Evolutionary conservation across 257 asterid genomes (phyloP).

Genomic region (Solanum etuberosum): DNA sequence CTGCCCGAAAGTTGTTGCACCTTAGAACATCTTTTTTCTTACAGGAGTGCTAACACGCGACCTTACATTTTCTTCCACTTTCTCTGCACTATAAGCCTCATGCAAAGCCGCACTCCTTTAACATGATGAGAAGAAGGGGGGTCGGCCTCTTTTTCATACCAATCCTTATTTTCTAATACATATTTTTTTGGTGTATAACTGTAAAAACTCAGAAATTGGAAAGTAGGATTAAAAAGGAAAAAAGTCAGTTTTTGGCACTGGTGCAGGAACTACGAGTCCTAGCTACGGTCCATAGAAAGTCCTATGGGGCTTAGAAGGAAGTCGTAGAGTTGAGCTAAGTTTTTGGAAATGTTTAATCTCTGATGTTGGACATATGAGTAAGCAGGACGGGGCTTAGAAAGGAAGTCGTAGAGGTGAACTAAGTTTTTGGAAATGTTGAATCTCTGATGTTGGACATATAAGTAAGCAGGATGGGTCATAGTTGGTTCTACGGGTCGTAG

Average conservation of each 20-base stretch:
- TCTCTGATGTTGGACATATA: neutral
- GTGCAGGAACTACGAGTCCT: neutral
- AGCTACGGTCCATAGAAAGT: neutral
- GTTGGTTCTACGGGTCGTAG: neutral
- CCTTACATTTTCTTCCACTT: neutral
- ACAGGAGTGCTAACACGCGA: neutral
- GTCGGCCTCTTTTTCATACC: neutral
- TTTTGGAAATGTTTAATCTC: neutral
- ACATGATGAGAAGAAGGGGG: neutral
- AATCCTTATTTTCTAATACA: neutral
- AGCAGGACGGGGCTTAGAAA: neutral
- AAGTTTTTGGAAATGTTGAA: neutral
- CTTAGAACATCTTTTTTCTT: neutral
- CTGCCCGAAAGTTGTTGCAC: neutral
- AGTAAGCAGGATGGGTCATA: neutral
- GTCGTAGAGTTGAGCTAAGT: neutral
- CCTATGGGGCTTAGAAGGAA: neutral
- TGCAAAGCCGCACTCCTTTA: neutral
- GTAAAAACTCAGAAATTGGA: neutral
- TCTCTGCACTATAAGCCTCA: neutral
- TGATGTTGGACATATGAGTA: neutral
- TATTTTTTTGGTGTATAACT: neutral
- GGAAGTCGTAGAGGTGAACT: neutral
- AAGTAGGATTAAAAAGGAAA: neutral
- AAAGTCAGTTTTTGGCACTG: too few relatives aligned